Evolutionary conservation across 2,329 filamentous ascomycete species (phyloP).

Genomic region (Fusarium sp.): DNA sequence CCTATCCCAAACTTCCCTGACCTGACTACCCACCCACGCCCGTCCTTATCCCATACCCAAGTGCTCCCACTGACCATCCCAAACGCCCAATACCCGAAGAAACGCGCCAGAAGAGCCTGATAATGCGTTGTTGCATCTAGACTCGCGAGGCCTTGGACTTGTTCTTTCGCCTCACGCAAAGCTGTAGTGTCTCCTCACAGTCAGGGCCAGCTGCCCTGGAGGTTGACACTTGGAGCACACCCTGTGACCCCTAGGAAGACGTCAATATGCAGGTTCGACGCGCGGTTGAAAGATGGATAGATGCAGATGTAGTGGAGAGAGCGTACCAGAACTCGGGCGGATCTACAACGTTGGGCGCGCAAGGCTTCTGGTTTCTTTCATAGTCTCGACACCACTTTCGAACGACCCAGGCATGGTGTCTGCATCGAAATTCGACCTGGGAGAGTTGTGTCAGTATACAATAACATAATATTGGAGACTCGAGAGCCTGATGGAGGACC

Average conservation of each 20-base stretch:
- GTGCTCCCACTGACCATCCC: neutral
- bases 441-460: constrained; percentile 1
- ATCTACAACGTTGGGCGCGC: constrained; percentile 37
- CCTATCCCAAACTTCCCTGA: neutral
- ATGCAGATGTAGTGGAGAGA: neutral
- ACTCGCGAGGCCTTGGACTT: neutral
- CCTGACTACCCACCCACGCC: neutral
- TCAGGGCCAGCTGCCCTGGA: constrained; percentile 30
- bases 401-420: constrained; percentile 39
- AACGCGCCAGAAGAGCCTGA: neutral
- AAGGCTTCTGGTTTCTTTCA: constrained; percentile 37
- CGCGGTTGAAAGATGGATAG: neutral
- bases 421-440: constrained; percentile 40
- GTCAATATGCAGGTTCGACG: constrained; percentile 1
- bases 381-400: constrained; percentile 39
- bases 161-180: constrained; percentile 6
- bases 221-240: constrained; percentile 36
- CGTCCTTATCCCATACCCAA: neutral
- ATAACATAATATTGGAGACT: no score
- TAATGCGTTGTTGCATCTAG: neutral
- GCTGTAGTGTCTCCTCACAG: constrained; percentile 32
- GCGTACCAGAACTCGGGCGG: constrained; percentile 40
- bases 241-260: constrained; percentile 23
- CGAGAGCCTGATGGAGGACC: neutral
- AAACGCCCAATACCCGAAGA: constrained; percentile 1